Evolutionary conservation across 2,329 filamentous ascomycete species (phyloP).

Genomic region (Botrytis medusae): DNA sequence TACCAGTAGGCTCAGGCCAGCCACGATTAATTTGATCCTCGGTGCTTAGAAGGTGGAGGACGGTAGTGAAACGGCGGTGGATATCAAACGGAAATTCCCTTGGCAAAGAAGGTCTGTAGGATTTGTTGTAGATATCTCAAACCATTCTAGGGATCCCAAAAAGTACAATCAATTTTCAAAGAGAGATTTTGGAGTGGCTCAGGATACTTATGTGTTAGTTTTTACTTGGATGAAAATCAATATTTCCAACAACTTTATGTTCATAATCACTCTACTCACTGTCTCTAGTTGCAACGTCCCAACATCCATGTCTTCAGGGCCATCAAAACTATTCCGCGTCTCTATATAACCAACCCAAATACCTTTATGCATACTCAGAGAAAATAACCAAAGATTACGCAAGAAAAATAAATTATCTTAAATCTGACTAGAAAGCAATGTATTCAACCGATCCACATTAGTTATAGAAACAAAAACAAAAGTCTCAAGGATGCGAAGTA

Average conservation of each 20-base stretch:
- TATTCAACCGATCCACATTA: background rate
- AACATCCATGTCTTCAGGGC: too few relatives aligned
- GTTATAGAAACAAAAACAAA: background rate
- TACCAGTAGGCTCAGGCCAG: background rate
- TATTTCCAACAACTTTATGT: too few relatives aligned
- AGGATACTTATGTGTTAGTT: background rate
- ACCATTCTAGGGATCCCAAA: background rate
- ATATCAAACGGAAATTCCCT: background rate
- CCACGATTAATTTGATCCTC: background rate
- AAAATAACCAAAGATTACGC: background rate
- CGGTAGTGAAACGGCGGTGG: background rate
- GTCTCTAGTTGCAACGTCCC: background rate
- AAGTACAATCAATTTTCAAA: background rate
- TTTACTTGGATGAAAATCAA: background rate
- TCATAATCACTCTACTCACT: background rate
- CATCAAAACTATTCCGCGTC: background rate
- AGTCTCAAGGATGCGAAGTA: background rate
- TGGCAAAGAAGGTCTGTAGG: slow-evolving; percentile 2
- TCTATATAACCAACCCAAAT: background rate
- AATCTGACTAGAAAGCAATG: background rate
- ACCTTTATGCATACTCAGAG: background rate
- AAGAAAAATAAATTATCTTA: background rate
- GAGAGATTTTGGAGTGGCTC: background rate
- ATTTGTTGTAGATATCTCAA: background rate
- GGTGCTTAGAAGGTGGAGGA: slow-evolving; percentile 1